Evolutionary conservation across 768 basidiomycete species (phyloP).

Genomic region (Neoboletus brunneissimus): DNA sequence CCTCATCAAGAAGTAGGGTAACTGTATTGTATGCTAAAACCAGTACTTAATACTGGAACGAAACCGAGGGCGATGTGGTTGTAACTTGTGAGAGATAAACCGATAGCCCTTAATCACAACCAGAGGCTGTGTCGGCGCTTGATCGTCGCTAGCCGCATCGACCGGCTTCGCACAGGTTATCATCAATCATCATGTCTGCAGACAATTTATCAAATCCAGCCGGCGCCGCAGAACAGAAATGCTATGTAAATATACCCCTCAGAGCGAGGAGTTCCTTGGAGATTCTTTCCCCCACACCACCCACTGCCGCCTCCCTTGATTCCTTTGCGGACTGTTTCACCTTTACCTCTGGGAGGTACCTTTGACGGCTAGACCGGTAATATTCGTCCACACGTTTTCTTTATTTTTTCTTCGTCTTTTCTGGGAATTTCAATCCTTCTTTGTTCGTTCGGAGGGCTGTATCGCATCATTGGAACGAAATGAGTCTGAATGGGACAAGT

Average conservation of each 20-base stretch:
- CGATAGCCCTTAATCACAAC: background rate
- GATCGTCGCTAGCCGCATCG: conserved; percentile 15
- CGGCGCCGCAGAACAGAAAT: background rate
- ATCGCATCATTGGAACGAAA: background rate
- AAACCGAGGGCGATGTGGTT: background rate
- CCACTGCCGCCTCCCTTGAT: conserved; percentile 13
- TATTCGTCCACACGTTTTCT: conserved; percentile 2
- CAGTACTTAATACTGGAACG: background rate
- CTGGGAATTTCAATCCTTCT: background rate
- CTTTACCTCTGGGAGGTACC: conserved; percentile 31
- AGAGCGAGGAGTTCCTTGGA: background rate
- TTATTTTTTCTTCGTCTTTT: conserved; percentile 1
- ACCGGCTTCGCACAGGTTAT: conserved; percentile 8
- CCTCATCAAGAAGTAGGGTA: conserved; percentile 35
- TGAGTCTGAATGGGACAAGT: conserved; percentile 5
- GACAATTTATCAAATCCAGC: conserved; percentile 5
- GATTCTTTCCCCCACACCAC: conserved; percentile 19
- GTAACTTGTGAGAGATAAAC: background rate
- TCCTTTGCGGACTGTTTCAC: conserved; percentile 37
- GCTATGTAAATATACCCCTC: background rate
- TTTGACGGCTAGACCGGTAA: conserved; percentile 26
- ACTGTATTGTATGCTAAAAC: background rate
- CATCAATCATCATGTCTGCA: background rate
- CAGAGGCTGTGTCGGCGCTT: conserved; percentile 10
- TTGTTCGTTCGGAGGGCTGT: background rate